Percentiles rank a stretch among this genome's conserved stretches.
phyloP scores from a whole-genome alignment of 306 rosid genomes.

The Sophora flavescens region DNA sequence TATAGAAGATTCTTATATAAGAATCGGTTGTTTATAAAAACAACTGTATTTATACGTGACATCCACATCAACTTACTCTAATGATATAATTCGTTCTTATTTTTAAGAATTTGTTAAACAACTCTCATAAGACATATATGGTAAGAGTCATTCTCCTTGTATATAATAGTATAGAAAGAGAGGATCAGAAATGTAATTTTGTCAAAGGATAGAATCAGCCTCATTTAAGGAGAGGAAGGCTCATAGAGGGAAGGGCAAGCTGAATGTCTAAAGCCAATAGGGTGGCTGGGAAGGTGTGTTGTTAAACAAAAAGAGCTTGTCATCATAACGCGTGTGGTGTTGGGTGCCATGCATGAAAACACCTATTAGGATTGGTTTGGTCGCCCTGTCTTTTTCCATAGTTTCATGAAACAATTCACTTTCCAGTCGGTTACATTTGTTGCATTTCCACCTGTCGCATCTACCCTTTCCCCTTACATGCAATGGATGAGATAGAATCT shows the following conservation, averaged over 20 bases:
- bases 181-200: not conserved
- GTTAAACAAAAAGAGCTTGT: not conserved
- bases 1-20: too few species aligned
- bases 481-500: conserved; percentile 31
- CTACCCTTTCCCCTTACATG: conserved; percentile 49
- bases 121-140: too few species aligned
- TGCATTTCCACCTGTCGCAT: conserved; percentile 45
- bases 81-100: too few species aligned
- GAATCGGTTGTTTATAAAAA: too few species aligned
- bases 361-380: conserved; percentile 74
- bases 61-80: too few species aligned
- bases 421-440: conserved; percentile 66
- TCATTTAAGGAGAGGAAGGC: not conserved
- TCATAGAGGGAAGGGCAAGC: too few species aligned
- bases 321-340: conserved; percentile 59
- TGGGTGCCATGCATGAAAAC: conserved; percentile 82
- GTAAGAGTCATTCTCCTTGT: too few species aligned
- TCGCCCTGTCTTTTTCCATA: conserved; percentile 21
- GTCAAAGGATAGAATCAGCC: not conserved
- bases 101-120: too few species aligned
- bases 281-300: conserved; percentile 31
- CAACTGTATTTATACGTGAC: too few species aligned
- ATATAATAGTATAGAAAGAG: too few species aligned
- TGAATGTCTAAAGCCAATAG: conserved; percentile 45
- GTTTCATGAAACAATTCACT: conserved; percentile 19